Base-by-base conservation (phyloP, 768 basidiomycete genomes). In the Pulveroboletus sp. region DNA sequence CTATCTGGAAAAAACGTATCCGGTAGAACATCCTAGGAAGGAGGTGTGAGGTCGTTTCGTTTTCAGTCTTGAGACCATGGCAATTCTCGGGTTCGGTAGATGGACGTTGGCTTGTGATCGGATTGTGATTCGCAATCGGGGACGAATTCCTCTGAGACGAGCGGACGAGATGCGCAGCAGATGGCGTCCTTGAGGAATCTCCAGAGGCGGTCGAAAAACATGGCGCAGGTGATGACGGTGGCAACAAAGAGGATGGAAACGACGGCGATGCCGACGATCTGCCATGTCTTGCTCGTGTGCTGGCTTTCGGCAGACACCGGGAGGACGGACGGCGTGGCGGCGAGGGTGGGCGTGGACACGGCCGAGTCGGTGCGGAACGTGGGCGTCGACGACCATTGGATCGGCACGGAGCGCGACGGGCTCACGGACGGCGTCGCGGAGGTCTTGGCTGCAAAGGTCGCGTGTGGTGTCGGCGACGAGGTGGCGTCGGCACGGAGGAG, bases 161-260 rank as follows among this genome's bases (percentile, higher is more conserved):
- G 51, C 9, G 51, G 49, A 7, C 60, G 60, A 40, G 63, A 64
- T 25, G 65, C 66, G 51, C 77, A 73, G 48, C 74, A 72, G 19
- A 79, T 37, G 40, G 79, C 57, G 39, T 80, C 81, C 31, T 73
- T 67, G 44, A 84, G 45, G 63, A 86, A 81, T 21, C 77, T 73
- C 76, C 77, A 82, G 76, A 85, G 82, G 31, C 80, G 75, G 67
- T 90, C 85, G 66, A 86, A 87, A 67, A 84, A 88, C 24, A 83
- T 75, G 46, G 81, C 69, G 8, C 75, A 68, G 41, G 87, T 71
- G 54, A 85, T 75, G 42, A 77, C 66, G 3, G 70, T 72, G 23
- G 74, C 82, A 43, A 88, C 69, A 32, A 79, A 72, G 40, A 75
- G 81, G 57, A 89, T 72, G n/a, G 76, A 72, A 51, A 86, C 78